Base-by-base conservation (phyloP, 2,329 filamentous ascomycete species). In the Trichoderma guizhouense region DNA sequence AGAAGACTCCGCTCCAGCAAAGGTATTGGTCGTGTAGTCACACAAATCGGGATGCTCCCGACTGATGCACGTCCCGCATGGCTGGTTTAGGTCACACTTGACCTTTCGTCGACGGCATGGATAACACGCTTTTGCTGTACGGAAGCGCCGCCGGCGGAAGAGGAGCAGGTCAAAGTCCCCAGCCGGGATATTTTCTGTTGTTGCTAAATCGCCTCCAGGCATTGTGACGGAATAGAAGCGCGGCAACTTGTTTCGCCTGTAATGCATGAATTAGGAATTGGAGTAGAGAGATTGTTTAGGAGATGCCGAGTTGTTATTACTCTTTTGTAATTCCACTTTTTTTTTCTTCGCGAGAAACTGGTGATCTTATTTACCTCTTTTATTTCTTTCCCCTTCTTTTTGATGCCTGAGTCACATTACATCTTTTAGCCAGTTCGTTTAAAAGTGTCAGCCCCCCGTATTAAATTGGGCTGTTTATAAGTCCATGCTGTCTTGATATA, bases 61-160 rank as follows among this genome's bases (percentile, higher is more conserved):
- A 67, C 47, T 57, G 47, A 57, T 67, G 64, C 64, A 67, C 21
- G 64, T 67, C 64, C 64, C 64, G 64, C 64, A 67, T 18, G 64
- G 64, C 64, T 67, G 64, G 28, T 67, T 67, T 26, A 67, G 64
- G 47, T 67, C 64, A 57, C 64, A 67, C 18, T 67, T 67, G 64
- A 67, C 64, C 24, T 67, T 67, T 18, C 64, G 64, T 39, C 64
- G 47, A 21, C 64, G 64, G 51, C 64, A 67, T 24, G 64, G 64
- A 57, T 67, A 67, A 18, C 64, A 67, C 3, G 64, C 64, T 39
- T 67, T 67, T 4, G 64, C 64, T 9, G 64, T 67, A 28, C 64
- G 64, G 47, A 67, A 67, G 6, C 64, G 64, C 32, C 64, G 64
- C n/a, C 64, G 64, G 5, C 64, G 28, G 24, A 67, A 67, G 15